Evolutionary conservation across 805 yeast genomes (phyloP).

Genomic region (Wickerhamomyces ciferrii): DNA sequence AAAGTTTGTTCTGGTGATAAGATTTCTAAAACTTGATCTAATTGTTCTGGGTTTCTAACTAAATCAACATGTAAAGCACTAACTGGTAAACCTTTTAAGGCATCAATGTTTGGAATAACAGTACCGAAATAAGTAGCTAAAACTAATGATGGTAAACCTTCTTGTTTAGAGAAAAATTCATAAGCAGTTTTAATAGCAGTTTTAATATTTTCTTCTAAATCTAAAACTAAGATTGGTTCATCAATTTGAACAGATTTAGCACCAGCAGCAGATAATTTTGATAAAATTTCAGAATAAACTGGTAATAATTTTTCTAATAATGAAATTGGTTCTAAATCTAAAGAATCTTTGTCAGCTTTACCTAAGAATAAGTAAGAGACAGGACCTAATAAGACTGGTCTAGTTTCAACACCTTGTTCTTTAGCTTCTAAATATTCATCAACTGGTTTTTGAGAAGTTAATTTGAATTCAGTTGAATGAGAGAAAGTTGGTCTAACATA

Average conservation of each 20-base stretch:
- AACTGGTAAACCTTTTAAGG: slow-evolving; percentile 88
- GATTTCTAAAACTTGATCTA: slow-evolving; percentile 71
- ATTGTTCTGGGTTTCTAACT: slow-evolving; percentile 94
- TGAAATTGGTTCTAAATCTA: slow-evolving; percentile 89
- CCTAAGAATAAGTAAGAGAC: slow-evolving; percentile 92
- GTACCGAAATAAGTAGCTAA: slow-evolving; percentile 97
- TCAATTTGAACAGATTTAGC: slow-evolving; percentile 94
- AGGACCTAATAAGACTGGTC: slow-evolving; percentile 97
- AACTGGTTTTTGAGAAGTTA: slow-evolving; percentile 94
- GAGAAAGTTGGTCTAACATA: slow-evolving; percentile 99
- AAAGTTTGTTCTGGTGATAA: slow-evolving; percentile 68
- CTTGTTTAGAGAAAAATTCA: slow-evolving; percentile 63
- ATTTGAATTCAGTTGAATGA: slow-evolving; percentile 90
- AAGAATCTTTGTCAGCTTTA: slow-evolving; percentile 97
- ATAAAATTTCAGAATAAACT: slow-evolving; percentile 83
- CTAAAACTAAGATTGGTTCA: slow-evolving; percentile 95
- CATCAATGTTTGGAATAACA: slow-evolving; percentile 90
- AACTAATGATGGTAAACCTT: slow-evolving; percentile 71
- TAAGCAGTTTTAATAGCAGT: slow-evolving; percentile 87
- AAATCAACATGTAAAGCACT: slow-evolving; percentile 96
- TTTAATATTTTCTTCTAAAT: slow-evolving; percentile 79
- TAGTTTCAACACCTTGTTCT: slow-evolving; percentile 91
- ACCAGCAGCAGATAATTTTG: slow-evolving; percentile 89
- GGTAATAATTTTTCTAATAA: slow-evolving; percentile 88
- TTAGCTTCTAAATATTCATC: slow-evolving; percentile 98